Evolutionary conservation across 129 eudicot species (phyloP).

Genomic region (Chrysanthemum lavandulifolium): DNA sequence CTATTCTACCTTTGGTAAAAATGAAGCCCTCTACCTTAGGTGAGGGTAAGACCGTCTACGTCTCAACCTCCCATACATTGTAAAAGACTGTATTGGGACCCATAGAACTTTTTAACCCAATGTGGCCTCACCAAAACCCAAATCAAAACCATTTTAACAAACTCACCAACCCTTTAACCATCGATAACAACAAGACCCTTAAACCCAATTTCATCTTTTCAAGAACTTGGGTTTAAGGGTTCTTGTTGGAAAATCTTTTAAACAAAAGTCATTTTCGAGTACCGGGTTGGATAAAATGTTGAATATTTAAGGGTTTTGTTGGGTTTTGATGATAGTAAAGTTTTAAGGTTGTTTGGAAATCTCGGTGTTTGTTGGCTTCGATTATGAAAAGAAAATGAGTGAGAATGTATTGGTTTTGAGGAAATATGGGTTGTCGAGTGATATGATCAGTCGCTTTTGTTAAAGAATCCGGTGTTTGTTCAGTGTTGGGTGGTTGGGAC

Average conservation of each 20-base stretch:
- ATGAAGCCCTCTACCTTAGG: too few relatives aligned
- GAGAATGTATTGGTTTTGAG: too few relatives aligned
- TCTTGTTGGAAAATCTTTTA: constrained; percentile 24
- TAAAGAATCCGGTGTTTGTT: background rate
- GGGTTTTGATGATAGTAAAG: constrained; percentile 26
- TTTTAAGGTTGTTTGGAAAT: constrained; percentile 21
- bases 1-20: too few relatives aligned
- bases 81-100: too few relatives aligned
- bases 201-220: constrained; percentile 27
- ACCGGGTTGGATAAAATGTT: constrained; percentile 16
- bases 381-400: too few relatives aligned
- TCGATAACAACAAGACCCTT: constrained; percentile 33
- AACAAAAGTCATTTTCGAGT: background rate
- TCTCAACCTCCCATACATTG: too few relatives aligned
- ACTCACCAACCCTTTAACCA: constrained; percentile 21
- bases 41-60: too few relatives aligned
- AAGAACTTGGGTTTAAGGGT: constrained; percentile 29
- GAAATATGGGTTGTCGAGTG: too few relatives aligned
- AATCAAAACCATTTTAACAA: constrained; percentile 24
- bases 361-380: constrained; percentile 1
- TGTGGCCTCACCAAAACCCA: constrained; percentile 35
- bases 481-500: constrained; percentile 23
- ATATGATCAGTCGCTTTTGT: too few relatives aligned
- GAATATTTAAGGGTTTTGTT: constrained; percentile 24
- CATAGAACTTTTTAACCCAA: constrained; percentile 12